Evolutionary conservation across 208 protist genomes (phyloP), one percentile per base, ranked within the genome.

Genomic region (Herpetomonas tarakana): DNA sequence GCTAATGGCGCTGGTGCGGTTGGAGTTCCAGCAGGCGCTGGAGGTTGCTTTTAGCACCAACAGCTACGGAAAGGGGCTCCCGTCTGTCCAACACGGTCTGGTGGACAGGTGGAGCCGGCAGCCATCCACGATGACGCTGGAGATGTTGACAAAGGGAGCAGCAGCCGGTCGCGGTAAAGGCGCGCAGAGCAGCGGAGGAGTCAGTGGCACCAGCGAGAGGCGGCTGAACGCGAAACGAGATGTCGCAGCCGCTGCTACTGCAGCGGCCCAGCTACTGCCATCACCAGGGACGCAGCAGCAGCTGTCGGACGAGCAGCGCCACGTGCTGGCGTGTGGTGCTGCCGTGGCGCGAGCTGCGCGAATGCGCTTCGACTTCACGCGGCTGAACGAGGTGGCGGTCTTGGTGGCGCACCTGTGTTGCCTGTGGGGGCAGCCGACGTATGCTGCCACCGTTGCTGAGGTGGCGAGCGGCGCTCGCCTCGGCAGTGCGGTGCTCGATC

Each of bases 31-130:
- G 9, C 27, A 21, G 9, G 55, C 26, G 18, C 21, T 61, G 25
- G 44, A 61, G 18, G 25, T 61, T 18, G 3, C 55, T 7, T 24
- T 26, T 51, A 6, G 44, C n/a, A n/a, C n/a, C n/a, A n/a, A n/a
- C n/a, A n/a, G n/a, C n/a, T n/a, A n/a, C n/a, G n/a, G n/a, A n/a
- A n/a, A n/a, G n/a, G n/a, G n/a, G n/a, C n/a, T n/a, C n/a, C n/a
- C n/a, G n/a, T n/a, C n/a, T n/a, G n/a, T n/a, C n/a, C n/a, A n/a
- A n/a, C n/a, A n/a, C n/a, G n/a, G n/a, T n/a, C n/a, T n/a, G n/a
- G n/a, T n/a, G n/a, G n/a, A n/a, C n/a, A n/a, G n/a, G n/a, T n/a
- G n/a, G n/a, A n/a, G n/a, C n/a, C n/a, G n/a, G n/a, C n/a, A n/a
- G n/a, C n/a, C n/a, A n/a, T n/a, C n/a, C n/a, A n/a, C n/a, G n/a